Evolutionary conservation across 192 early-diverging fungal species (phyloP), one percentile per base, ranked within the genome.

Genomic region (Backusella sp.): DNA sequence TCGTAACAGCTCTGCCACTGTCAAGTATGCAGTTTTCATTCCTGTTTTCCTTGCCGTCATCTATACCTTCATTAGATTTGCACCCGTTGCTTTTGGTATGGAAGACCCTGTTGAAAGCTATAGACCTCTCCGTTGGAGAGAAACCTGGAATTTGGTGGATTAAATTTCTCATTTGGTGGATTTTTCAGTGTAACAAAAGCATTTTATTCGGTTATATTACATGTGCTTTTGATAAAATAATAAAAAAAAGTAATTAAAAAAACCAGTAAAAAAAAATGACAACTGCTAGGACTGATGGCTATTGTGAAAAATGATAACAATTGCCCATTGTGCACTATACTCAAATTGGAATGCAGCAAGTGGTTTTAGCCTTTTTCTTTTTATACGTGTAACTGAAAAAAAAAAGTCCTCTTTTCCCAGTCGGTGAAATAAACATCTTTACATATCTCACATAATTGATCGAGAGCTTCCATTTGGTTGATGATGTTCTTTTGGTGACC

Each of bases 61-160:
- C 53, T 72, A 69, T 21, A 87, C 88, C 46, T 97, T 93, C 79
- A 77, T 88, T 68, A 94, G 86, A 76, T 95, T 96, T 85, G 87
- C 91, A 62, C 91, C 93, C 42, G 87, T 95, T 66, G 88, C 93
- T 2, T 97, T 93, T 86, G 96, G 96, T 14, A 89, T 96, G 67
- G 78, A 84, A 34, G 92, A 90, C 14, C 89, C 94, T 15, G 90
- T 90, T 14, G 79, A 39, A n/a, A 86, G 88, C 68, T 85, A 88
- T 52, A 75, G 77, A 28, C 78, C 85, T 32, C 88, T 89, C 42
- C 82, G 87, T 70, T 97, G 96, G 96, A 75, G 91, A 4, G 86
- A 82, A 6, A 83, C 88, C 0, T 97, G 96, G 95, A 94, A 95
- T 76, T 86, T 97, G 37, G 80, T 78, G 36, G 73, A 65, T 75